Evolutionary conservation across 139 green algal genomes (phyloP).

Genomic region (Chlorella sorokiniana): DNA sequence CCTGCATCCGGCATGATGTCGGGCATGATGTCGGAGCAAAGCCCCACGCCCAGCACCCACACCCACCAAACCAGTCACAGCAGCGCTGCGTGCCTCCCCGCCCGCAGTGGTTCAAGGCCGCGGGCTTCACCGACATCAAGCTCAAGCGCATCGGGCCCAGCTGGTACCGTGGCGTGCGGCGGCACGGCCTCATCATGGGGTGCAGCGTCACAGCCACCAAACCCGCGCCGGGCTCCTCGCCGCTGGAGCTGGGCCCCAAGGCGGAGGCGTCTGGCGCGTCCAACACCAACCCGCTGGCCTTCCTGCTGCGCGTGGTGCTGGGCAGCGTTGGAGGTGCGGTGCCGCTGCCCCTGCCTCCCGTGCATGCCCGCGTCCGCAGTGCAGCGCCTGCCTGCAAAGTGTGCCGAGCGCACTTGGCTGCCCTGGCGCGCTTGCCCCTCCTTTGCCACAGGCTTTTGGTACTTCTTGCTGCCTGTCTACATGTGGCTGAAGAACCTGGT

Average conservation of each 20-base stretch:
- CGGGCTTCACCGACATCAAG: constrained; percentile 89
- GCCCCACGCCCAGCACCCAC: too few species aligned
- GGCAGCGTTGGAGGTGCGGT: constrained; percentile 41
- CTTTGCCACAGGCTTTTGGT: constrained; percentile 79
- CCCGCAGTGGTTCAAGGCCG: constrained; percentile 89
- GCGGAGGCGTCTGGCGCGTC: constrained; percentile 58
- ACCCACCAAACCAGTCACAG: too few species aligned
- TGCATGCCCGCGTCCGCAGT: background rate
- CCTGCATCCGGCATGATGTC: too few species aligned
- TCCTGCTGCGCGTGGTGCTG: constrained; percentile 72
- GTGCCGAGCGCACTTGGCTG: background rate
- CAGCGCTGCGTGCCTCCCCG: too few species aligned
- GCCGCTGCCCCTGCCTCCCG: too few species aligned
- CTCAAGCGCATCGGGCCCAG: constrained; percentile 92
- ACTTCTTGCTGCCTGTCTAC: constrained; percentile 87
- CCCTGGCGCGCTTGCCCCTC: background rate
- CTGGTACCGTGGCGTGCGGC: constrained; percentile 93
- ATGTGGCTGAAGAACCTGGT: constrained; percentile 89
- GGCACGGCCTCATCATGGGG: constrained; percentile 97
- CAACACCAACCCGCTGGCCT: constrained; percentile 72
- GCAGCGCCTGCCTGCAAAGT: background rate
- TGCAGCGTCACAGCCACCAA: constrained; percentile 94
- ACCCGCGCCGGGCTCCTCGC: constrained; percentile 72
- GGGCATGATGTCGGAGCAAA: too few species aligned
- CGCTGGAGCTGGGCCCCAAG: constrained; percentile 74